Conservation (phyloP, 331 rosid species). For the Ulmus americana region DNA sequence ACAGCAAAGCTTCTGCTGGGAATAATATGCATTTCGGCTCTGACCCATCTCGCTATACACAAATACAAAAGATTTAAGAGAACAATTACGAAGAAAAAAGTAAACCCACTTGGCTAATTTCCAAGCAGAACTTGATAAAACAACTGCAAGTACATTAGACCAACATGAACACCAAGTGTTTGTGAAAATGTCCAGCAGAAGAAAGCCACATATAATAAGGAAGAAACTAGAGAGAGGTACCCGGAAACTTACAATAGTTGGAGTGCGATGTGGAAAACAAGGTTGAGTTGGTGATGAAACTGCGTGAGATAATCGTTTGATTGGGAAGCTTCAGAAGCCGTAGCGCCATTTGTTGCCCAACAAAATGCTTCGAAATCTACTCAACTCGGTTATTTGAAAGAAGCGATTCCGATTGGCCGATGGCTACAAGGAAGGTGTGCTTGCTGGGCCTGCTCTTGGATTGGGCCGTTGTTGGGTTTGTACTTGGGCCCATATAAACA, state of each 20-base stretch:
- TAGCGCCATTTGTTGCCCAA: slow-evolving; percentile 28
- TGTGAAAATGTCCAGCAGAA: slow-evolving; percentile 7
- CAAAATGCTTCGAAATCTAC: neutral
- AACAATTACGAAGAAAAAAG: neutral
- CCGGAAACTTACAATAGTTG: slow-evolving; percentile 22
- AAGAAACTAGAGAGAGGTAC: slow-evolving; percentile 13
- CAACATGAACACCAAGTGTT: neutral
- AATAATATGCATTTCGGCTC: slow-evolving; percentile 31
- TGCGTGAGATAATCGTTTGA: slow-evolving; percentile 24
- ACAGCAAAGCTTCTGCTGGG: slow-evolving; percentile 49
- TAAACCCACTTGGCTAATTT: slow-evolving; percentile 5
- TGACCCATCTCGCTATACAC: slow-evolving; percentile 37
- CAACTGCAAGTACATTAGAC: neutral
- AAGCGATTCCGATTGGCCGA: too few species aligned
- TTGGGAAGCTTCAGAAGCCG: slow-evolving; percentile 45
- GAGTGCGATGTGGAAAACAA: slow-evolving; percentile 22
- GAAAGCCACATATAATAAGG: neutral
- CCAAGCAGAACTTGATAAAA: neutral
- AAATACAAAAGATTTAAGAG: neutral
- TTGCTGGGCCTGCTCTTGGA: neutral
- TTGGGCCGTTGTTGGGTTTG: neutral
- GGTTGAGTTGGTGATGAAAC: slow-evolving; percentile 23
- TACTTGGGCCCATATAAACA: too few species aligned
- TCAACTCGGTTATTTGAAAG: neutral
- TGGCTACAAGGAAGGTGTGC: too few species aligned